phyloP scores from a whole-genome alignment of 2,329 filamentous ascomycete genomes.

The Didymella keratinophila region DNA sequence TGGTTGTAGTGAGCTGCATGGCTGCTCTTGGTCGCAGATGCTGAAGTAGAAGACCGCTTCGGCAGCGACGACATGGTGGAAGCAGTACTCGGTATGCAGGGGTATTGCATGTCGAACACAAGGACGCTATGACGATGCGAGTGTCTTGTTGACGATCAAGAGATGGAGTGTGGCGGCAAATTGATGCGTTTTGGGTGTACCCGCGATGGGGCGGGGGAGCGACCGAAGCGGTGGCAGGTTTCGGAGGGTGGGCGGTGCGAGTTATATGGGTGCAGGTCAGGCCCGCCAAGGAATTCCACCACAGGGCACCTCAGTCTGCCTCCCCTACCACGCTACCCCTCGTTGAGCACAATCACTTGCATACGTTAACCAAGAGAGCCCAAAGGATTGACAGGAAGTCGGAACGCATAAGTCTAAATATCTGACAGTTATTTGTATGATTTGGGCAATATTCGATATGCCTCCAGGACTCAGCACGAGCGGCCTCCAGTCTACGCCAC shows the following conservation, averaged over 20 bases:
- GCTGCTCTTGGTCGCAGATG: too few species aligned
- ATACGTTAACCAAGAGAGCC: background rate
- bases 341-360: background rate
- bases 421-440: background rate
- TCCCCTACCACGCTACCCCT: conserved; percentile 18
- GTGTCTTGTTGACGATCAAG: background rate
- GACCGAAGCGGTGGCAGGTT: conserved; percentile 20
- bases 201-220: conserved; percentile 12
- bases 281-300: conserved; percentile 28
- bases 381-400: background rate
- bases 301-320: conserved; percentile 21
- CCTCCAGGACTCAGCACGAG: conserved; percentile 5
- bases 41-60: conserved; percentile 1
- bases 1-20: conserved; percentile 17
- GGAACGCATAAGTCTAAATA: background rate
- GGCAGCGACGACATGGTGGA: conserved; percentile 36
- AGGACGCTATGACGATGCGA: background rate
- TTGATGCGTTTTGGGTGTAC: conserved; percentile 10
- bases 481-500: conserved; percentile 3
- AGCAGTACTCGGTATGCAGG: background rate
- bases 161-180: conserved; percentile 8
- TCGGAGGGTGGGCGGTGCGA: conserved; percentile 30
- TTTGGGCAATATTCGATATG: background rate
- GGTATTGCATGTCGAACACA: background rate
- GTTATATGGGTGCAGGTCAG: conserved; percentile 33